Evolutionary conservation across 1,284 basidiomycete species (phyloP).

Genomic region (Kalmanozyma brasiliensis): DNA sequence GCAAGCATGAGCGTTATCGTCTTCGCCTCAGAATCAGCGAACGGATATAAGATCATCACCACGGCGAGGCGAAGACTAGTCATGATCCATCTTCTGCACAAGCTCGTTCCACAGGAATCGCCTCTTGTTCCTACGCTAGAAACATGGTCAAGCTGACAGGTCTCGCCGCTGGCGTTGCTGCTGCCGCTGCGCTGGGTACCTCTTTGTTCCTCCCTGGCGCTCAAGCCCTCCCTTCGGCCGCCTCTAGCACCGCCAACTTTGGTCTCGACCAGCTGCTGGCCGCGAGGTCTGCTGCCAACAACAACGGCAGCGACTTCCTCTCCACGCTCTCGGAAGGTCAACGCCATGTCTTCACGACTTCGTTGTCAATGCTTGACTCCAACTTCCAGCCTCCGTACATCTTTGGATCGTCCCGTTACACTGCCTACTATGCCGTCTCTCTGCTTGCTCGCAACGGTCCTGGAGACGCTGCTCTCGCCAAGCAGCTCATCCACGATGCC

Average conservation of each 20-base stretch:
- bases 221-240: conserved; percentile 9
- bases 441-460: conserved; percentile 32
- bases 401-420: conserved; percentile 37
- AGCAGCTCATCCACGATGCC: conserved; percentile 29
- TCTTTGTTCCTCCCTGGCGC: conserved; percentile 2
- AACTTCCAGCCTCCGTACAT: conserved; percentile 35
- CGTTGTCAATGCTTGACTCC: conserved; percentile 22
- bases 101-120: too few species aligned
- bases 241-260: background rate
- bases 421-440: conserved; percentile 36
- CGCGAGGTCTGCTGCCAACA: conserved; percentile 5
- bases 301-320: conserved; percentile 23
- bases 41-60: too few species aligned
- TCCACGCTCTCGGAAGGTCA: conserved; percentile 23
- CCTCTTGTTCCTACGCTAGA: too few species aligned
- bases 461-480: conserved; percentile 27
- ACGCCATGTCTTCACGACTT: conserved; percentile 22
- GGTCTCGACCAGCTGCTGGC: conserved; percentile 17
- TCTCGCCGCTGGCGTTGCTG: conserved; percentile 7
- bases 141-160: conserved; percentile 22
- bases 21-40: too few species aligned
- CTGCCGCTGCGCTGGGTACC: conserved; percentile 9
- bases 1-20: too few species aligned
- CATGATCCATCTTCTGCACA: too few species aligned
- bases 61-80: too few species aligned